These are phyloP conservation scores for Phytophthora capsici DNA, from an alignment of 352 stramenopile genomes.

Conservation along the genomic window DNA sequence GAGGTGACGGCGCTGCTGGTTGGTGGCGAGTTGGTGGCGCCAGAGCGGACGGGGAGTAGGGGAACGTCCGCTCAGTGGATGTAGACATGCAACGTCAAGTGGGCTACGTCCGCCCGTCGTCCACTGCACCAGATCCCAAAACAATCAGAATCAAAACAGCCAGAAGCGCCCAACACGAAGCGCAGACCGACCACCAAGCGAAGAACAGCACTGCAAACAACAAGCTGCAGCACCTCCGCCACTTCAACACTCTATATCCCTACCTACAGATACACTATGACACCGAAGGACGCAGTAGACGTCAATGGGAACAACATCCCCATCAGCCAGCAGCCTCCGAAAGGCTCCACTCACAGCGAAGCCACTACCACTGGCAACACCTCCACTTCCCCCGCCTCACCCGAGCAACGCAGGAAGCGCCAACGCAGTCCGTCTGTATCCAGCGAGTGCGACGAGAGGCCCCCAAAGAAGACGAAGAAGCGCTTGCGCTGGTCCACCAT, in stretches of 20 bases:
- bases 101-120: slow-evolving; percentile 18
- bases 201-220: not conserved
- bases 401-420: slow-evolving; percentile 21
- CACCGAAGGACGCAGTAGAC: slow-evolving; percentile 49
- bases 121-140: slow-evolving; percentile 36
- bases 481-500: slow-evolving; percentile 59
- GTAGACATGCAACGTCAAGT: slow-evolving; percentile 3
- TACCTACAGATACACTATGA: slow-evolving; percentile 34
- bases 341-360: slow-evolving; percentile 11
- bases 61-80: slow-evolving; percentile 7
- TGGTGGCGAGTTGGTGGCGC: slow-evolving; percentile 17
- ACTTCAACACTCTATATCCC: slow-evolving; percentile 1
- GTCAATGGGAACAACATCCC: slow-evolving; percentile 2
- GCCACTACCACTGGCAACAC: not conserved
- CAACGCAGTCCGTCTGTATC: slow-evolving; percentile 15
- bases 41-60: slow-evolving; percentile 19
- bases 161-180: slow-evolving; percentile 26
- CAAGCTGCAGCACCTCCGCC: not conserved
- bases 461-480: slow-evolving; percentile 43
- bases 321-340: slow-evolving; percentile 15
- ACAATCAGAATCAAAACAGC: slow-evolving; percentile 37
- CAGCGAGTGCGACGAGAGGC: slow-evolving; percentile 4
- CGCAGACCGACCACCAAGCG: slow-evolving; percentile 14
- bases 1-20: not conserved
- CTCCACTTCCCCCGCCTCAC: slow-evolving; percentile 5